Evolutionary conservation across 108 stramenopile species (phyloP), one percentile per base, ranked within the genome.

Genomic region (Cyclotella kingstonii): DNA sequence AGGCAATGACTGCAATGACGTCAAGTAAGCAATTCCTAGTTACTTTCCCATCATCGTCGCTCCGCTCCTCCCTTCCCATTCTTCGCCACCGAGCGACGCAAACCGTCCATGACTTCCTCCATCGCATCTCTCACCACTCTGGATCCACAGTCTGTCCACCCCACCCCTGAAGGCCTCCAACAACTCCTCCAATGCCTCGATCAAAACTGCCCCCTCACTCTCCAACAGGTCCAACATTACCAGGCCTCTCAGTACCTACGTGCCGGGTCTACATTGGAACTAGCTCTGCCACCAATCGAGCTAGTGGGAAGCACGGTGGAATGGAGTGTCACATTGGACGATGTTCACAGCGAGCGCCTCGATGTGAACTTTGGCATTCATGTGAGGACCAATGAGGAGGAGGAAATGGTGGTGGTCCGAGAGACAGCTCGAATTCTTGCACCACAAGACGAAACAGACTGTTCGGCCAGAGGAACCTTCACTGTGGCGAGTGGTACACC

Each of bases 391-490:
- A 50, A 72, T 45, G 62, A 57, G 26, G 62, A 64, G 56, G 70
- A 70, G 27, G 54, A 53, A 34, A 62, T 63, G 40, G 54, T 54
- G 28, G 23, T 45, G n/a, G 70, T 49, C 10, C 54, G 70, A 19
- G 70, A 72, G 43, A 72, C 64, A 63, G 70, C 62, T 5, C 34
- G 70, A 4, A 72, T 72, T 36, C 33, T 63, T 11, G 39, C 62
- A 11, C 62, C 70, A 4, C 45, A 47, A 44, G 44, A 17, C 12
- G 43, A 30, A 25, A 14, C 39, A 60, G 2, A 34, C 0, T 12
- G 45, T 17, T 63, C 62, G 1, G 70, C 70, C 2, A 72, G 64
- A 30, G 70, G 70, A 15, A 72, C 63, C 63, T 72, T 72, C 54
- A 72, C 70, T 26, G 70, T 72, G 9, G 56, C 70, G 12, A 63